These are phyloP conservation scores for Fraxinus angustifolia DNA, from an alignment of 305 asterid genomes.

Conservation along the genomic window DNA sequence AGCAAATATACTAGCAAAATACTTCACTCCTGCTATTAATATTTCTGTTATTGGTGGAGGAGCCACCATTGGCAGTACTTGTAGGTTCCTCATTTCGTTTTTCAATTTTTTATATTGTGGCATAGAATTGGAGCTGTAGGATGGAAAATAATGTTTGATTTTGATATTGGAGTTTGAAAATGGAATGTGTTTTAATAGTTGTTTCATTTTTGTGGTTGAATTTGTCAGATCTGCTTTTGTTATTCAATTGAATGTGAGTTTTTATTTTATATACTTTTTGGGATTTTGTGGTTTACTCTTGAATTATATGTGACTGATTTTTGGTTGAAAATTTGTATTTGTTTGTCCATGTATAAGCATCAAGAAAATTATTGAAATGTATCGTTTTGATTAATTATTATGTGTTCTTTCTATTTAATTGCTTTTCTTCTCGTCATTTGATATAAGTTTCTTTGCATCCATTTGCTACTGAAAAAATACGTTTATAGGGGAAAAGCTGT, in stretches of 20 bases:
- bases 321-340: slow-evolving; percentile 1
- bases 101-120: background rate
- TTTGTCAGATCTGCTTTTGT: slow-evolving; percentile 30
- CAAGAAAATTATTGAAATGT: background rate
- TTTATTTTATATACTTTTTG: background rate
- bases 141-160: slow-evolving; percentile 3
- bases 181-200: slow-evolving; percentile 19
- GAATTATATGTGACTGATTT: slow-evolving; percentile 3
- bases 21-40: slow-evolving; percentile 25
- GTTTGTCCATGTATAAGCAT: slow-evolving; percentile 16
- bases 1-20: slow-evolving; percentile 33
- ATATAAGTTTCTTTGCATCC: background rate
- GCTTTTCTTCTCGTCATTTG: slow-evolving; percentile 6
- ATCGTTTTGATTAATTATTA: background rate
- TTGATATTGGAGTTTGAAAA: slow-evolving; percentile 21
- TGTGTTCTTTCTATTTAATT: background rate
- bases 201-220: slow-evolving; percentile 21
- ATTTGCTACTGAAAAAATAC: background rate
- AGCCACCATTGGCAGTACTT: background rate
- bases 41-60: background rate
- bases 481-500: background rate
- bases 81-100: background rate
- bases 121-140: background rate
- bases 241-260: slow-evolving; percentile 17
- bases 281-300: background rate